Conservation (phyloP, 176 grass and related monocot species). For the Bothriochloa decipiens region DNA sequence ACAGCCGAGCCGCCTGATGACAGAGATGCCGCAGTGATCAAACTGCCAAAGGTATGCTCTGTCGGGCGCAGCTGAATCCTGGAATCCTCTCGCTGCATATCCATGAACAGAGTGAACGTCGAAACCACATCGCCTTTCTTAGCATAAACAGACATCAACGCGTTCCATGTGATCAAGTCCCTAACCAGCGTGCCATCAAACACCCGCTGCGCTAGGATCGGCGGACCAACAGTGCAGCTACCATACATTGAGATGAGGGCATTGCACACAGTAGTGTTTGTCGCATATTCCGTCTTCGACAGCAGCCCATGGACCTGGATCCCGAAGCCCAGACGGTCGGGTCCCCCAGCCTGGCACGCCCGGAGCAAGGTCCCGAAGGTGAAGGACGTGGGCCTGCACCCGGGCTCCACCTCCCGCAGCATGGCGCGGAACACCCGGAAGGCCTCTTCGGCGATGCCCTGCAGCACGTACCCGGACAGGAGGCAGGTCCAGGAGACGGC, state of each 20-base stretch:
- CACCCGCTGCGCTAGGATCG: slow-evolving; percentile 45
- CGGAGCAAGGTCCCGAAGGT: slow-evolving; percentile 69
- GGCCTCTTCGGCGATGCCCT: slow-evolving; percentile 40
- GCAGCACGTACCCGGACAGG: slow-evolving; percentile 56
- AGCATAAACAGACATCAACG: slow-evolving; percentile 75
- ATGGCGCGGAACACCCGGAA: slow-evolving; percentile 56
- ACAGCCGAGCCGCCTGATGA: slow-evolving; percentile 40
- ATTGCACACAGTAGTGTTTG: slow-evolving; percentile 66
- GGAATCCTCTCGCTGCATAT: slow-evolving; percentile 50
- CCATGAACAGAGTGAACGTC: slow-evolving; percentile 51
- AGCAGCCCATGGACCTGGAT: slow-evolving; percentile 68
- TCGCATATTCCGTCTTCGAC: slow-evolving; percentile 47
- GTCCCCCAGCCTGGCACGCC: slow-evolving; percentile 58
- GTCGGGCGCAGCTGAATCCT: slow-evolving; percentile 45
- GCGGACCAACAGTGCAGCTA: slow-evolving; percentile 43
- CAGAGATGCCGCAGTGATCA: slow-evolving; percentile 56
- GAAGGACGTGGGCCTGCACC: slow-evolving; percentile 60
- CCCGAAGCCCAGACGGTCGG: slow-evolving; percentile 47
- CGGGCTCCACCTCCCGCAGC: slow-evolving; percentile 41
- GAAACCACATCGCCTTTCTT: slow-evolving; percentile 57
- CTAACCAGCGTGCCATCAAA: slow-evolving; percentile 50
- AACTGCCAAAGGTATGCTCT: slow-evolving; percentile 77
- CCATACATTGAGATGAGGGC: slow-evolving; percentile 80
- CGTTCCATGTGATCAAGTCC: slow-evolving; percentile 77
- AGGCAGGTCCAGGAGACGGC: slow-evolving; percentile 77